These are phyloP conservation scores for Podosphaera fusca DNA, from an alignment of 2,329 filamentous ascomycete genomes.

Conservation along the genomic window DNA sequence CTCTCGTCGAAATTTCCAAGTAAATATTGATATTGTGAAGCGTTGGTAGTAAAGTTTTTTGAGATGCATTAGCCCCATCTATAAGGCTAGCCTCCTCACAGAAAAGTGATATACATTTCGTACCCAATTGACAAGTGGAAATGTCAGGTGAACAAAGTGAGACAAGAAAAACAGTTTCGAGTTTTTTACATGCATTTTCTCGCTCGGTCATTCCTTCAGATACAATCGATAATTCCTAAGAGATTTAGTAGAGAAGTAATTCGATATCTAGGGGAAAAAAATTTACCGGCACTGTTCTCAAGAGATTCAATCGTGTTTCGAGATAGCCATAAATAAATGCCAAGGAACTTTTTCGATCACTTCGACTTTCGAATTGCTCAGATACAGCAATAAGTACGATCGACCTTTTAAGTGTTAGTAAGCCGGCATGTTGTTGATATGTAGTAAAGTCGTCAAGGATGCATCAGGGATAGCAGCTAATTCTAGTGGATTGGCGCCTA, in stretches of 20 bases:
- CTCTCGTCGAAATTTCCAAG: conserved; percentile 35
- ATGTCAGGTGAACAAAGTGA: conserved; percentile 42
- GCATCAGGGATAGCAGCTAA: background rate
- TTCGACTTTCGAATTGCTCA: conserved; percentile 11
- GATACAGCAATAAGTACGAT: conserved; percentile 12
- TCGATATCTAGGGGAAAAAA: background rate
- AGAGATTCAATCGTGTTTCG: conserved; percentile 27
- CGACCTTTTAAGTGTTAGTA: conserved; percentile 8
- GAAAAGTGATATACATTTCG: conserved; percentile 34
- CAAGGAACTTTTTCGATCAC: conserved; percentile 11
- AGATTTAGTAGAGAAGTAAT: background rate
- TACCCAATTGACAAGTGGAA: conserved; percentile 40
- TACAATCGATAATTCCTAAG: conserved; percentile 29
- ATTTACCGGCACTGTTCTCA: conserved; percentile 19
- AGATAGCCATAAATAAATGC: conserved; percentile 29
- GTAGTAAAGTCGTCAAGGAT: background rate
- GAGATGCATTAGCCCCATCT: conserved; percentile 25
- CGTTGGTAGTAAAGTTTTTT: conserved; percentile 27
- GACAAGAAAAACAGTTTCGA: conserved; percentile 39
- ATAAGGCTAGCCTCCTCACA: conserved; percentile 37
- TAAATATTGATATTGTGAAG: conserved; percentile 38
- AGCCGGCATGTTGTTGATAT: background rate
- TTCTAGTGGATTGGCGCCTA: background rate
- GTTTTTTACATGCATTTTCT: conserved; percentile 26
- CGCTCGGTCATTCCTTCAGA: conserved; percentile 32